Conservation (phyloP, 2,329 filamentous ascomycete genomes). For the Phaeosphaeria sp. region DNA sequence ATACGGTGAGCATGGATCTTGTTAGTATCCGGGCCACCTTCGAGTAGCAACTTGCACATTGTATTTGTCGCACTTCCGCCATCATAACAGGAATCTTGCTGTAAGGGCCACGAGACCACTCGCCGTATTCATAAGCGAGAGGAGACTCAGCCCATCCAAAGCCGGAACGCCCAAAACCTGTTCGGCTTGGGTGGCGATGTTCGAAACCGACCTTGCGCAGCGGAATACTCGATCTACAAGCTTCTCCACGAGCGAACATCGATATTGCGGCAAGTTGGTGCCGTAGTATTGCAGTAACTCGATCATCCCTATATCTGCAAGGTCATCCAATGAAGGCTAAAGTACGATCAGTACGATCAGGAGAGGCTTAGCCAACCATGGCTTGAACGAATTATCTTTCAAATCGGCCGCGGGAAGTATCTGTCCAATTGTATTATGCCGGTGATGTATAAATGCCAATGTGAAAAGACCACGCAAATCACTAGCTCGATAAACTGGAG, state of each 20-base stretch:
- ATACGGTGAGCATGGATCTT: background rate
- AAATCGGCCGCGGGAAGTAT: background rate
- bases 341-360: background rate
- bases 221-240: background rate
- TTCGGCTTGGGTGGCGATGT: background rate
- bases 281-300: background rate
- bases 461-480: background rate
- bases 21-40: background rate
- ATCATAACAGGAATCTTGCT: background rate
- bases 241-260: background rate
- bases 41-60: background rate
- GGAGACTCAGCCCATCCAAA: background rate
- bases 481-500: no score
- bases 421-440: background rate
- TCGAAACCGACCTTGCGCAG: background rate
- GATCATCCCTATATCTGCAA: background rate
- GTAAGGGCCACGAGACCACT: background rate
- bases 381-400: background rate
- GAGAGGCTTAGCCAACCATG: background rate
- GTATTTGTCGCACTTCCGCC: background rate
- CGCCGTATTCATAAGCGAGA: background rate
- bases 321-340: background rate
- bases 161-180: background rate
- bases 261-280: background rate
- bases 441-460: background rate